phyloP scores from a whole-genome alignment of 2,329 filamentous ascomycete species.

The Rutstroemia sp. region DNA sequence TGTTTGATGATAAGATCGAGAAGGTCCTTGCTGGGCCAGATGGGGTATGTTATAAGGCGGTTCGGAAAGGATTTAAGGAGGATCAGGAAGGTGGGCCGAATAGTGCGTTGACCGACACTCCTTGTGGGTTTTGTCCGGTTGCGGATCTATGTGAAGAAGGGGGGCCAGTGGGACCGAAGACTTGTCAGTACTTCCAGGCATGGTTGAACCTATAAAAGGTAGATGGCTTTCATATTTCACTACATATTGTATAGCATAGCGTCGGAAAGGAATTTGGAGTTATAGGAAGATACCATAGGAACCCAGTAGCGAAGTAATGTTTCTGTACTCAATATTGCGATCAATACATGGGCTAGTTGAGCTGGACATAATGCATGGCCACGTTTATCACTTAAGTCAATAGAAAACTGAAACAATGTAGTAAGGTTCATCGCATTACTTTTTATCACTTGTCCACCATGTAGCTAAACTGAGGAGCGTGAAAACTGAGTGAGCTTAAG shows the following conservation, averaged over 20 bases:
- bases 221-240: not conserved
- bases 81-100: constrained; percentile 34
- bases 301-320: no score
- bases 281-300: constrained; percentile 27
- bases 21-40: constrained; percentile 34
- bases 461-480: constrained; percentile 5
- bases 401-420: constrained; percentile 3
- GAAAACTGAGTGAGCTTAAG: constrained; percentile 10
- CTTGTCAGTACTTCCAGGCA: constrained; percentile 82
- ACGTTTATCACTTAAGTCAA: no score
- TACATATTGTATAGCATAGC: constrained; percentile 26
- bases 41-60: constrained; percentile 30
- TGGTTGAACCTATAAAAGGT: constrained; percentile 57
- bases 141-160: constrained; percentile 89
- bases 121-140: constrained; percentile 87
- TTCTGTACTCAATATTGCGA: not conserved
- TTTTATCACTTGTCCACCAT: constrained; percentile 8
- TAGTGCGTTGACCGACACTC: constrained; percentile 65
- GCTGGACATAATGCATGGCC: no score
- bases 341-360: not conserved
- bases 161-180: constrained; percentile 81
- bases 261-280: constrained; percentile 21
- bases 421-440: constrained; percentile 7
- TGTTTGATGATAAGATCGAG: constrained; percentile 82
- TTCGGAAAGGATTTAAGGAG: constrained; percentile 22